Base-by-base conservation (phyloP, 2,329 filamentous ascomycete species). In the Aspergillus hiratsukae region DNA sequence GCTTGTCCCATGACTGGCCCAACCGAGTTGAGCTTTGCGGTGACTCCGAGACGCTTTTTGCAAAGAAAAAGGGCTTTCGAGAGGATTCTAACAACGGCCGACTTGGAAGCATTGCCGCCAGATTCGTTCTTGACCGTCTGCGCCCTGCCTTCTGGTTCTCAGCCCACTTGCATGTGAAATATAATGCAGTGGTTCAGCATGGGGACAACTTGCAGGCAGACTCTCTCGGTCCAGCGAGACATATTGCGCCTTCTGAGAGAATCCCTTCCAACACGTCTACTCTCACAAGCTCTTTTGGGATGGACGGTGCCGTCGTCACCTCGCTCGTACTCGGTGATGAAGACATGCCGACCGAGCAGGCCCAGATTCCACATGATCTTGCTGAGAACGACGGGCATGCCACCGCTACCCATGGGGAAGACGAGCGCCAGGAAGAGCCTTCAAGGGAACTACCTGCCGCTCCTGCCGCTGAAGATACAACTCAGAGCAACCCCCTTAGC, bases 1-100 rank as follows among this genome's bases (percentile, higher is more conserved):
- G 92, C 2, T 75, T 99, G 53, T 97, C 92, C 64, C 94, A 99
- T 69, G 94, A 99, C 76, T 99, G 94, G 94, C 94, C 94, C 0
- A 84, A 87, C 51, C 87, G 82, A 0, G 84, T 97, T 53, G 94
- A 96, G 75, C 86, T 84, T 69, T 82, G 86, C 61, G 94, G 94
- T 4, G 81, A 97, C 68, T 76, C 81, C 49, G 75, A 81, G 49
- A 76, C 78, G 45, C 76, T 99, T 1, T 96, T 91, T 70, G 78
- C 76, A 29, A 83, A 80, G 69, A 97, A 97, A 76, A 81, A 81
- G 0, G 80, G 85, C 65, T 94, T 97, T 61, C 81, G 85, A 61
- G 75, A 83, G 51, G 94, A 99, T 71, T 91, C 91, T 1, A 77
- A 79, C 49, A 83, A 86, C 40, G 91, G 91, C 0, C 86, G 80